Base-by-base conservation (phyloP, 1,284 basidiomycete species). In the Melampsora larici-populina region DNA sequence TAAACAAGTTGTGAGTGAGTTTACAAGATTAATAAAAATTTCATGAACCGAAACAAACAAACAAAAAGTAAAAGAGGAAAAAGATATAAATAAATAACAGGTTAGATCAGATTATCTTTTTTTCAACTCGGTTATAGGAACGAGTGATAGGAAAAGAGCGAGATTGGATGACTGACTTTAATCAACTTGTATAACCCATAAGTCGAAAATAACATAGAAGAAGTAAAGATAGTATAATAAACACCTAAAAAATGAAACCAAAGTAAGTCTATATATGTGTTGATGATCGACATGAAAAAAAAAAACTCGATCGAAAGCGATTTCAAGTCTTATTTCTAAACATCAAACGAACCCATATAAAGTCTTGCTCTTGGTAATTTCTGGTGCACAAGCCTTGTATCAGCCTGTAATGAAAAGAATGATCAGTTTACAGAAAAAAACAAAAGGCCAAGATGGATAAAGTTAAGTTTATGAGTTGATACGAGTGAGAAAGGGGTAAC, bases 311-410 rank as follows among this genome's bases (percentile, higher is more conserved):
- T 21, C 36, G 43, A 36, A 24, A 11, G 11, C 9, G 18, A 58
- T 1, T 1, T 6, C 1, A 24, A 49, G 29, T 26, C 31, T 24
- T 33, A 17, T 65, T 74, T 18, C 13, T n/a, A 60, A 65, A 48
- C 48, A 40, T 33, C 9, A 31, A 49, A 79, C 80, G 36, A 40
- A 81, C 82, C 76, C 81, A 82, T 79, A 79, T 82, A 82, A 49
- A 82, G 78, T 26, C 80, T 70, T 8, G 80, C 80, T 13, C 82
- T 75, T 24, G 82, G 82, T 36, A 78, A 60, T 79, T 82, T 82
- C 62, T 81, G 81, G 79, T 78, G 81, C 62, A 82, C 81, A 46
- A 79, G 64, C 24, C 81, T 79, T 48, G 71, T 70, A 68, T 81
- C 80, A 33, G 69, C 43, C 81, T 82, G 63, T 9, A 15, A 33